Evolutionary conservation across 176 grass and related monocot species (phyloP).

Genomic region (Microstegium vimineum): DNA sequence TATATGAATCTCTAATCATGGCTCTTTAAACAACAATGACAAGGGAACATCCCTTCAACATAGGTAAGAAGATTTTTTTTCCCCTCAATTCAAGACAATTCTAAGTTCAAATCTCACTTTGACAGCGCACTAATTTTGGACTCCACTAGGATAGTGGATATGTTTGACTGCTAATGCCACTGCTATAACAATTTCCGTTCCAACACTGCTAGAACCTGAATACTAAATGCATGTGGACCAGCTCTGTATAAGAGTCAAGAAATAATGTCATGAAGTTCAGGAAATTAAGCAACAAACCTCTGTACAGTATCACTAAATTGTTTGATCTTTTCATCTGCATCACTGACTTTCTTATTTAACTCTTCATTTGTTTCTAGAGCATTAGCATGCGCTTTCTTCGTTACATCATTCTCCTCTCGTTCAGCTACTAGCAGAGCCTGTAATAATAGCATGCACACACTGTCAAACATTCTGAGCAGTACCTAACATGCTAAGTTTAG

Average conservation of each 20-base stretch:
- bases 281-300: constrained; percentile 45
- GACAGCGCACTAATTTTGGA: neutral
- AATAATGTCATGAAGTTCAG: constrained; percentile 1
- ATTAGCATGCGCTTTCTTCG: constrained; percentile 45
- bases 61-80: neutral
- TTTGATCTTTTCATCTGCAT: constrained; percentile 44
- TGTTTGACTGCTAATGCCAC: neutral
- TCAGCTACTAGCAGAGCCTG: constrained; percentile 57
- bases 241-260: constrained; percentile 13
- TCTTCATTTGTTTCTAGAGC: constrained; percentile 59
- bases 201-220: neutral
- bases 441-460: constrained; percentile 19
- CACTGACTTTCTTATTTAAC: constrained; percentile 48
- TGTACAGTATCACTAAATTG: constrained; percentile 49
- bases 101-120: neutral
- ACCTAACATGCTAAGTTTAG: constrained; percentile 14
- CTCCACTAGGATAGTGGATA: constrained; percentile 1
- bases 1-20: neutral
- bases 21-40: constrained; percentile 8
- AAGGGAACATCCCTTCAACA: neutral
- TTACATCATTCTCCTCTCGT: constrained; percentile 43
- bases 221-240: neutral
- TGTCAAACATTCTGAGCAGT: constrained; percentile 10
- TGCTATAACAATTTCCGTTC: neutral
- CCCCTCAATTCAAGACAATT: neutral